A percentile compares a stretch with the other conserved stretches of the same genome.
Evolutionary conservation across 345 rosid genomes (phyloP).

Genomic region (Acer campestre): DNA sequence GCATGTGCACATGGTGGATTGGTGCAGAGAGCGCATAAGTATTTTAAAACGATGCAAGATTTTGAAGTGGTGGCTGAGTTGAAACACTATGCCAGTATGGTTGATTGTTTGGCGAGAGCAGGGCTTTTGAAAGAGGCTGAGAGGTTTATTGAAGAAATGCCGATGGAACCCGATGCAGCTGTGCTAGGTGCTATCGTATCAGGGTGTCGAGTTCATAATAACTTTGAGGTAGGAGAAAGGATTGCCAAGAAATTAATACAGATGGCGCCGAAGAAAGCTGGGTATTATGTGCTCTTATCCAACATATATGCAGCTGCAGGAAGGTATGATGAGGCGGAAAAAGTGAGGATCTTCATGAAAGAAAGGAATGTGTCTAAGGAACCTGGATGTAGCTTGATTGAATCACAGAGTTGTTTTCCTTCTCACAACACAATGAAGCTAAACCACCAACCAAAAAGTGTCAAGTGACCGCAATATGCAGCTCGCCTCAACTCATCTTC

Average conservation of each 20-base stretch:
- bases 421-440: slow-evolving; percentile 13
- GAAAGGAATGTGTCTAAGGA: slow-evolving; percentile 44
- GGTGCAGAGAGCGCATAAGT: slow-evolving; percentile 44
- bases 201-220: slow-evolving; percentile 57
- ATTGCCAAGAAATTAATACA: slow-evolving; percentile 52
- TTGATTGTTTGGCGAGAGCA: slow-evolving; percentile 60
- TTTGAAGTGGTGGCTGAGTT: slow-evolving; percentile 41
- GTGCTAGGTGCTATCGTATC: slow-evolving; percentile 54
- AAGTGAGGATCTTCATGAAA: slow-evolving; percentile 48
- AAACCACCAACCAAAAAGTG: neutral
- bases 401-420: slow-evolving; percentile 20
- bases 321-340: slow-evolving; percentile 58
- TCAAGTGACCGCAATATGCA: slow-evolving; percentile 14
- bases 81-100: slow-evolving; percentile 61
- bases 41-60: slow-evolving; percentile 45
- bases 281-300: slow-evolving; percentile 57
- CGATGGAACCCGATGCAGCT: slow-evolving; percentile 61
- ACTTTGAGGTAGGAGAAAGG: slow-evolving; percentile 60
- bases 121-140: slow-evolving; percentile 66
- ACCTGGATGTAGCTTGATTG: slow-evolving; percentile 55
- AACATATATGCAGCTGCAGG: slow-evolving; percentile 49
- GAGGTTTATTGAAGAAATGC: slow-evolving; percentile 54
- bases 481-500: slow-evolving; percentile 7
- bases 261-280: slow-evolving; percentile 50
- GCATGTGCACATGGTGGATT: slow-evolving; percentile 70